Conservation (phyloP, 768 basidiomycete genomes). For the Xanthoconium stramineum region DNA sequence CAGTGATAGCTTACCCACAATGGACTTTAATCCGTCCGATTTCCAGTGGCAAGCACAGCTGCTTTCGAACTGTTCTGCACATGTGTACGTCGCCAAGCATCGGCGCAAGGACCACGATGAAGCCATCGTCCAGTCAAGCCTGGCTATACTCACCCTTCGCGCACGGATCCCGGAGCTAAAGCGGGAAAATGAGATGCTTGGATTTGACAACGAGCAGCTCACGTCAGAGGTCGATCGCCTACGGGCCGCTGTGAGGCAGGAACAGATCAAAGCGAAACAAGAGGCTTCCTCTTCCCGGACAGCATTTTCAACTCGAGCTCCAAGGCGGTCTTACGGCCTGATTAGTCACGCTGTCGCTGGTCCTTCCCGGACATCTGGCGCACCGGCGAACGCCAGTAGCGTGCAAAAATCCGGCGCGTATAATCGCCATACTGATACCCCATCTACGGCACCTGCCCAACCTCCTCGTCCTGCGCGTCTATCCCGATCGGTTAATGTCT, state of each 20-base stretch:
- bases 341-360: slow-evolving; percentile 23
- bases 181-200: slow-evolving; percentile 25
- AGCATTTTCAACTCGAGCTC: background rate
- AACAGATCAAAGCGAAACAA: slow-evolving; percentile 4
- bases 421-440: background rate
- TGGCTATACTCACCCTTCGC: slow-evolving; percentile 43
- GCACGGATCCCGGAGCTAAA: slow-evolving; percentile 39
- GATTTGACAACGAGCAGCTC: slow-evolving; percentile 25
- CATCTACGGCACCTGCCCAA: background rate
- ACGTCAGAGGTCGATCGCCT: slow-evolving; percentile 25
- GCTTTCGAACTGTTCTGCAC: slow-evolving; percentile 56
- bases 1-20: slow-evolving; percentile 40
- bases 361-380: slow-evolving; percentile 12
- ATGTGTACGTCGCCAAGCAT: slow-evolving; percentile 44
- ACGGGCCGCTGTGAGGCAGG: slow-evolving; percentile 9
- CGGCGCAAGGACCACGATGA: slow-evolving; percentile 24
- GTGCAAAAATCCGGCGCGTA: background rate
- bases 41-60: slow-evolving; percentile 67
- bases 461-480: background rate
- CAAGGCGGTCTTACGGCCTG: slow-evolving; percentile 1
- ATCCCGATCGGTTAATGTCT: background rate
- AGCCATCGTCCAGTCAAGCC: slow-evolving; percentile 47
- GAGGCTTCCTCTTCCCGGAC: background rate
- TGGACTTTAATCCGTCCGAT: slow-evolving; percentile 44
- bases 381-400: background rate